phyloP scores from a whole-genome alignment of 1,284 basidiomycete genomes.

The Cystobasidium pallidum region DNA sequence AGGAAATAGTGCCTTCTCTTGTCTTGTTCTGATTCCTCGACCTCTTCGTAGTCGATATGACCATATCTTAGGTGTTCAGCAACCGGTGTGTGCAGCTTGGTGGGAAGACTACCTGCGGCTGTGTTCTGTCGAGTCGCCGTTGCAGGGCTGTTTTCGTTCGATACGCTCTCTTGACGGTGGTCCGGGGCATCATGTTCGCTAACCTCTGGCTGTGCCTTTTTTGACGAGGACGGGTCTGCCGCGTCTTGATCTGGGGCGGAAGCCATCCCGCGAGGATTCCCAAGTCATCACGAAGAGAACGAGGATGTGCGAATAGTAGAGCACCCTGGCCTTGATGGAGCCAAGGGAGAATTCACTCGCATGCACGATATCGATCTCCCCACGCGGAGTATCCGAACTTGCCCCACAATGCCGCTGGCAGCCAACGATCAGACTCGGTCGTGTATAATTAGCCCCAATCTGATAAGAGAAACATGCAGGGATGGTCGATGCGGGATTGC shows the following conservation, averaged over 20 bases:
- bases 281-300: background rate
- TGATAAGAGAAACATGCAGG: no score
- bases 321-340: no score
- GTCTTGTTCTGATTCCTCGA: constrained; percentile 16
- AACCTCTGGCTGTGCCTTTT: background rate
- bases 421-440: no score
- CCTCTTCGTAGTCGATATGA: constrained; percentile 22
- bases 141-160: no score
- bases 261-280: background rate
- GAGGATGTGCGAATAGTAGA: no score
- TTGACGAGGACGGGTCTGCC: background rate
- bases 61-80: constrained; percentile 28
- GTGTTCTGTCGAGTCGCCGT: background rate
- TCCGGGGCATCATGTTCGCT: background rate
- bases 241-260: background rate
- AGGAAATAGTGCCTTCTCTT: constrained; percentile 21
- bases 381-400: no score
- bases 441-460: no score
- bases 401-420: no score
- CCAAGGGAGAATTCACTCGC: no score
- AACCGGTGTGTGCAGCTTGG: constrained; percentile 1
- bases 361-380: no score
- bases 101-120: background rate
- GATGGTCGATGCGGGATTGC: no score
- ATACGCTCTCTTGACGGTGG: no score